Conservation (phyloP, 306 rosid genomes). For the Crotalaria pallida region DNA sequence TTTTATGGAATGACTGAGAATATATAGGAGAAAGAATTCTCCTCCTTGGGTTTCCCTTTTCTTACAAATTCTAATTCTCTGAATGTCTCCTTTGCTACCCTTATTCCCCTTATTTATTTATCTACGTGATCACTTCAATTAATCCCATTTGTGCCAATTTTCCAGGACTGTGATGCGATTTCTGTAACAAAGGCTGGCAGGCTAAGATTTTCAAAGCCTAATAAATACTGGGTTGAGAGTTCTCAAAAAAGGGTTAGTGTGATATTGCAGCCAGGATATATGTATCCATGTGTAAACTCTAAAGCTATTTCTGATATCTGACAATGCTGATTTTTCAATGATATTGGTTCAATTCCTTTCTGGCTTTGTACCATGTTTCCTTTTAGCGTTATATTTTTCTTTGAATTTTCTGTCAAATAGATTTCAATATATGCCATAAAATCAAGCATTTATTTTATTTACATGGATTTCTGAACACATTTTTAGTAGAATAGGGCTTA, state of each 20-base stretch:
- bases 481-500: not conserved
- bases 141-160: not conserved
- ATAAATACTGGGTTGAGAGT: conserved; percentile 89
- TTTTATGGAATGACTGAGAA: too few species aligned
- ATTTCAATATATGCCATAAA: not conserved
- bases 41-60: too few species aligned
- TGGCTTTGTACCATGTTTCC: not conserved
- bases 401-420: not conserved
- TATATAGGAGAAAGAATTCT: too few species aligned
- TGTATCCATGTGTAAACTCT: not conserved
- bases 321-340: not conserved
- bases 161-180: conserved; percentile 68
- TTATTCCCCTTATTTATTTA: too few species aligned
- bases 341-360: not conserved
- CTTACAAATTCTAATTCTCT: too few species aligned
- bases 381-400: not conserved
- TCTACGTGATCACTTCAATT: not conserved
- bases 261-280: not conserved
- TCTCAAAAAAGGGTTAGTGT: conserved; percentile 84
- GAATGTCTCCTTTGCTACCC: too few species aligned
- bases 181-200: conserved; percentile 75
- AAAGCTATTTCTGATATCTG: not conserved
- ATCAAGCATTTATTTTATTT: not conserved
- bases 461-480: not conserved
- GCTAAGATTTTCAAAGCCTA: conserved; percentile 70